Evolutionary conservation across 2,329 filamentous ascomycete genomes (phyloP), one percentile per base, ranked within the genome.

Genomic region (Lecanicillium sp.): DNA sequence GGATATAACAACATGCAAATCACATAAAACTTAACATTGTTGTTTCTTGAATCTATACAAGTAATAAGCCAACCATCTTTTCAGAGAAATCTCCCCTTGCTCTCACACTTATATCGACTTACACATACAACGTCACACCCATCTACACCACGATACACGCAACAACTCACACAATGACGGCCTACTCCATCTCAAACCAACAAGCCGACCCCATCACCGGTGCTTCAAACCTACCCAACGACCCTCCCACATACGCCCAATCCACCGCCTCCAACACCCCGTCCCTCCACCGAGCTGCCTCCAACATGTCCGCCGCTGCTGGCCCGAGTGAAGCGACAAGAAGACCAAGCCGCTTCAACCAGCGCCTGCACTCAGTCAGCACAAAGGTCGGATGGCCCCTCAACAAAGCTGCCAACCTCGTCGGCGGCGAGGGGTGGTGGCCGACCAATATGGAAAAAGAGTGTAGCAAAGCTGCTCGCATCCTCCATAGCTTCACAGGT

Each of bases 341-440:
- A 27, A 35, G 19, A 4, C 27, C 35, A 4, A 13, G 14, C 9
- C 17, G 30, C 44, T 58, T 57, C 15, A 73, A 79, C 49, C 66
- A 69, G 33, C 72, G 76, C 43, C 80, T 84, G 53, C 78, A 84
- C 60, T 78, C 75, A 51, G 65, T 73, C 42, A 69, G 78, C 41
- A 79, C 83, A 60, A 81, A 80, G 51, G 66, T 82, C 19, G 78
- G 78, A 9, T 68, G 70, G 12, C 80, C 81, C 4, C 70, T 85
- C 42, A 85, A 85, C 55, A 75, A 70, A 41, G 62, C 83, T 14
- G 80, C 77, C 37, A 82, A 85, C 57, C 73, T 75, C 46, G 60
- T 87, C 30, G 82, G 82, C 43, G 74, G 78, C 18, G 83, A 87
- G 55, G 80, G 81, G 11, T 86, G 85, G 55, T 86, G 82, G 83